These are phyloP conservation scores for Pythium chondricola DNA, from an alignment of 352 stramenopile species.

Conservation along the genomic window DNA sequence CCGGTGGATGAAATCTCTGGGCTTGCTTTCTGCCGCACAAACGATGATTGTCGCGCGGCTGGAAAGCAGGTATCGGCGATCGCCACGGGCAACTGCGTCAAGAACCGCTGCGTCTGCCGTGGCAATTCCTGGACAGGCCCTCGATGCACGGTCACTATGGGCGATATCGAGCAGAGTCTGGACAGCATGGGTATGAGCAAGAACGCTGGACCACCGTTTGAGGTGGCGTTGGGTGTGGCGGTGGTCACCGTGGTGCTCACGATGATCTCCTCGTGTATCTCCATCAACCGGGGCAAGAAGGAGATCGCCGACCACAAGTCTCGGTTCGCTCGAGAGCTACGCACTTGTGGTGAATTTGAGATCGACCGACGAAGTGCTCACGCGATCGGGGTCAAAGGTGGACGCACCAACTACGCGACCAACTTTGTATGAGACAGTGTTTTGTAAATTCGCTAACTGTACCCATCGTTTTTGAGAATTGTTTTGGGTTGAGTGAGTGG, in stretches of 20 bases:
- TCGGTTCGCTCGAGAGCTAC: too few relatives aligned
- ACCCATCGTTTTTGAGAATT: too few relatives aligned
- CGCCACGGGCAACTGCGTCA: slow-evolving; percentile 43
- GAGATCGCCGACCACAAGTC: too few relatives aligned
- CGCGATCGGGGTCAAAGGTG: too few relatives aligned
- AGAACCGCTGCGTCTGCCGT: slow-evolving; percentile 35
- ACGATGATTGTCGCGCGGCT: slow-evolving; percentile 49
- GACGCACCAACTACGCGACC: too few relatives aligned
- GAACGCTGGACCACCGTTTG: background rate
- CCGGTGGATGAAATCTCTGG: slow-evolving; percentile 32
- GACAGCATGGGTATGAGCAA: background rate
- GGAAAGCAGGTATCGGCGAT: slow-evolving; percentile 1
- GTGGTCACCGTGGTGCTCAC: background rate
- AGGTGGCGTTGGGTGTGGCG: background rate
- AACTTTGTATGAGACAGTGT: too few relatives aligned
- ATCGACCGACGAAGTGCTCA: too few relatives aligned
- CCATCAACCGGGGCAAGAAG: background rate
- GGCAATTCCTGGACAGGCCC: slow-evolving; percentile 38
- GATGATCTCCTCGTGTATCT: background rate
- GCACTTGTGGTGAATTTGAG: too few relatives aligned
- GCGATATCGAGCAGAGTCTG: background rate
- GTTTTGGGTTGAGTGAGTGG: too few relatives aligned
- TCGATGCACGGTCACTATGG: slow-evolving; percentile 23
- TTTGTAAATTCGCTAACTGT: too few relatives aligned
- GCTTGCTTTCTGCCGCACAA: slow-evolving; percentile 31